Evolutionary conservation across 2,329 filamentous ascomycete genomes (phyloP).

Genomic region (Colletotrichum graminicola): DNA sequence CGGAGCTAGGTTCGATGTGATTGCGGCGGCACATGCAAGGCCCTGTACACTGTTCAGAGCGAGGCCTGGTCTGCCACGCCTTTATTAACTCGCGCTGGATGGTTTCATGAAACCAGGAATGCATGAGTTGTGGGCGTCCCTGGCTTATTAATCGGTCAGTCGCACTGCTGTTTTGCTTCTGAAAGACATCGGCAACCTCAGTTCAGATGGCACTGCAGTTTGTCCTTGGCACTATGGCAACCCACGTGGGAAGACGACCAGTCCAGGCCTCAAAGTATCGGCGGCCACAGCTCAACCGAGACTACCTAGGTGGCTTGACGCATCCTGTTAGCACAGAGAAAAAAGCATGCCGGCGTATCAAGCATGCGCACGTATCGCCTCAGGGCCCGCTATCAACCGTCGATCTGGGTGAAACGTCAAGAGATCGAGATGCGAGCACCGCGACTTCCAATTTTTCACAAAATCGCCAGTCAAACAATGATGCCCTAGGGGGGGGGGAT

Average conservation of each 20-base stretch:
- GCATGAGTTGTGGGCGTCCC: not conserved
- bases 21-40: too few relatives aligned
- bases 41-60: not conserved
- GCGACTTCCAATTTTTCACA: constrained; percentile 15
- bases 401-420: constrained; percentile 27
- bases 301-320: not conserved
- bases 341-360: constrained; percentile 15
- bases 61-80: not conserved
- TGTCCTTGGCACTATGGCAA: constrained; percentile 22
- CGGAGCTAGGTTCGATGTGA: too few relatives aligned
- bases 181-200: constrained; percentile 22
- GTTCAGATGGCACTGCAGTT: constrained; percentile 32
- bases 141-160: not conserved
- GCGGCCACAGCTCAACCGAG: constrained; percentile 1
- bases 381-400: constrained; percentile 13
- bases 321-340: not conserved
- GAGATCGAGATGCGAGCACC: constrained; percentile 31
- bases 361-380: constrained; percentile 18
- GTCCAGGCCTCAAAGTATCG: not conserved
- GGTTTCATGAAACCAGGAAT: not conserved
- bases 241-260: constrained; percentile 30
- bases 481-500: constrained; percentile 8
- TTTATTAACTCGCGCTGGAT: not conserved
- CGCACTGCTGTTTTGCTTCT: not conserved
- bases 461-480: not conserved